Evolutionary conservation across 169 alveolate genomes (phyloP).

Genomic region (Eimeria zaria): DNA sequence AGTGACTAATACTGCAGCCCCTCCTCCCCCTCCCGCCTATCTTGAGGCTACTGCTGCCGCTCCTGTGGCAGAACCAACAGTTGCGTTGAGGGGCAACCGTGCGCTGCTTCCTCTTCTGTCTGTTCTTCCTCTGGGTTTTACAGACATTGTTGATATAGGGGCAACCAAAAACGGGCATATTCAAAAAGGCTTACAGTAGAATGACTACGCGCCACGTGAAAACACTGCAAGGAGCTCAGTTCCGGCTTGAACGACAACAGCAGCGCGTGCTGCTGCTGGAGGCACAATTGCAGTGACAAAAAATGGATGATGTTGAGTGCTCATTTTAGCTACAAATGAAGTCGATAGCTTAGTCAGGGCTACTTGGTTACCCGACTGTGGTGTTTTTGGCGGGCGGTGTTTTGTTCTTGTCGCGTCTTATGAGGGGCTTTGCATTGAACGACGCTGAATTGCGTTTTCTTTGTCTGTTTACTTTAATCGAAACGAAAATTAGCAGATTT

Average conservation of each 20-base stretch:
- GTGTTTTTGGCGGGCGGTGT: background rate
- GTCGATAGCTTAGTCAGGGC: background rate
- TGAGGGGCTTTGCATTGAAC: background rate
- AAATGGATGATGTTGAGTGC: background rate
- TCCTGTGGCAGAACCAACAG: slow-evolving; percentile 38
- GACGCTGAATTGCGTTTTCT: background rate
- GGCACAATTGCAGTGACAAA: background rate
- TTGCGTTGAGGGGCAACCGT: slow-evolving; percentile 34
- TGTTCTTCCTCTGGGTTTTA: background rate
- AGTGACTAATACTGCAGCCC: slow-evolving; percentile 23
- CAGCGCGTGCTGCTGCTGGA: slow-evolving; percentile 26
- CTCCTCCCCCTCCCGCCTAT: slow-evolving; percentile 68
- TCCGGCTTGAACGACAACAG: slow-evolving; percentile 26
- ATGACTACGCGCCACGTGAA: background rate
- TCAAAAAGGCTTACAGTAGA: background rate
- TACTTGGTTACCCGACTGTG: background rate
- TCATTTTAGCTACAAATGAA: background rate
- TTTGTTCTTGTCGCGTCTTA: background rate
- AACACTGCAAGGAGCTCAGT: background rate
- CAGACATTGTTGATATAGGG: background rate
- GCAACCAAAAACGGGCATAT: background rate
- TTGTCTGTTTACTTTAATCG: background rate
- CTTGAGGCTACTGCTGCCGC: slow-evolving; percentile 62
- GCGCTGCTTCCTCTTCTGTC: slow-evolving; percentile 42
- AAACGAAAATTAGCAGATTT: background rate